Evolutionary conservation across 1,284 basidiomycete species (phyloP).

Genomic region (Hemileia vastatrix): DNA sequence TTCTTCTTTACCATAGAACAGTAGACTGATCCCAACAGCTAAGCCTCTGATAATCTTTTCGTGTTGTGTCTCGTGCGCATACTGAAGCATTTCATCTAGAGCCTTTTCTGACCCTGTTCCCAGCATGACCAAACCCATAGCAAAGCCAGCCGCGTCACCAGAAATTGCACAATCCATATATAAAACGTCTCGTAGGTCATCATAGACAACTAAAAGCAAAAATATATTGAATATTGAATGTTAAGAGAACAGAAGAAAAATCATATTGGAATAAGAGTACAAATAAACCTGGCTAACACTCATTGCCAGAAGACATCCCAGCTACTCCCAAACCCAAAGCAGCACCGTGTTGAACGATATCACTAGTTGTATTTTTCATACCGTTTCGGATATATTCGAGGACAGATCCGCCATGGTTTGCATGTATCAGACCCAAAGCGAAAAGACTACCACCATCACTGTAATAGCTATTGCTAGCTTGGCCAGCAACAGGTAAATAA

Average conservation of each 20-base stretch:
- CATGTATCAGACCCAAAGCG: slow-evolving; percentile 87
- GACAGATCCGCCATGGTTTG: slow-evolving; percentile 58
- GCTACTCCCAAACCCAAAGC: slow-evolving; percentile 86
- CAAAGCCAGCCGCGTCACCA: slow-evolving; percentile 84
- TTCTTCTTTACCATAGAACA: slow-evolving; percentile 82
- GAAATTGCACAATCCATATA: slow-evolving; percentile 89
- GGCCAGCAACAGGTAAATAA: slow-evolving; percentile 65
- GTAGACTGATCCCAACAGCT: slow-evolving; percentile 77
- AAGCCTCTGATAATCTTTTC: slow-evolving; percentile 96
- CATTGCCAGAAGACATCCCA: slow-evolving; percentile 77
- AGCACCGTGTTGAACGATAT: slow-evolving; percentile 89
- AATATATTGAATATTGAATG: background rate
- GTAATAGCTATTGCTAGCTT: slow-evolving; percentile 57
- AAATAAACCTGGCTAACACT: slow-evolving; percentile 45
- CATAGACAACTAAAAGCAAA: slow-evolving; percentile 60
- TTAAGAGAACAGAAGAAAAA: background rate
- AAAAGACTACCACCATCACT: slow-evolving; percentile 88
- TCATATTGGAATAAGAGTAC: background rate
- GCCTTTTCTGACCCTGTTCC: slow-evolving; percentile 69
- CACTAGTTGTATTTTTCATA: slow-evolving; percentile 54
- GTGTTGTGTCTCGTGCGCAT: slow-evolving; percentile 89
- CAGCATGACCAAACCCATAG: slow-evolving; percentile 93
- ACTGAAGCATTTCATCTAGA: slow-evolving; percentile 83
- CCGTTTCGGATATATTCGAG: slow-evolving; percentile 64
- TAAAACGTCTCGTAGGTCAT: slow-evolving; percentile 73